These are phyloP conservation scores for Arachis monticola DNA, from an alignment of 331 rosid species.

Conservation along the genomic window DNA sequence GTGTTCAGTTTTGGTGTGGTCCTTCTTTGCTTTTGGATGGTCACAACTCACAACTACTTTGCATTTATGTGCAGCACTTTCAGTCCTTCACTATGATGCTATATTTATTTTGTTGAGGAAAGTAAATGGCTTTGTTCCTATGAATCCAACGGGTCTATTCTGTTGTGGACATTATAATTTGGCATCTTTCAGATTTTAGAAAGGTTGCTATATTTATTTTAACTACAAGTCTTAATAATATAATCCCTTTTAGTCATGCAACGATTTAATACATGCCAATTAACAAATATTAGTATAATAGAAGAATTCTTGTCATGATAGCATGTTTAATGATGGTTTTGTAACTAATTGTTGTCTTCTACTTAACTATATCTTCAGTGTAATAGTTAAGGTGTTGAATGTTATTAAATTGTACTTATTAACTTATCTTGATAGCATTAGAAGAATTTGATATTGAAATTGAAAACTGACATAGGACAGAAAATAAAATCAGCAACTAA, in stretches of 20 bases:
- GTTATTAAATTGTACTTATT: not conserved
- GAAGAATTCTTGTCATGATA: conserved; percentile 1
- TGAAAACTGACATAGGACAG: conserved; percentile 5
- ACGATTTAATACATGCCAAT: conserved; percentile 9
- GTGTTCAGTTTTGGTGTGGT: conserved; percentile 33
- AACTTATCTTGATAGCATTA: not conserved
- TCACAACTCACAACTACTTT: conserved; percentile 40
- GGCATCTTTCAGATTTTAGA: not conserved
- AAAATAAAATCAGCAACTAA: conserved; percentile 1
- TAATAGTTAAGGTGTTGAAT: not conserved
- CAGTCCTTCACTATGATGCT: conserved; percentile 15
- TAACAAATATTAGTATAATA: not conserved
- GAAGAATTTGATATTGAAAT: not conserved
- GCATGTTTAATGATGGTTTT: not conserved
- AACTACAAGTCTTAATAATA: not conserved
- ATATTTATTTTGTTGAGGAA: conserved; percentile 10
- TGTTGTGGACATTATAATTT: not conserved
- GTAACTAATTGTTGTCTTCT: not conserved
- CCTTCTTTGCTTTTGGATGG: conserved; percentile 40
- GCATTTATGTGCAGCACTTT: conserved; percentile 34
- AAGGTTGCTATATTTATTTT: not conserved
- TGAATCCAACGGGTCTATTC: conserved; percentile 13
- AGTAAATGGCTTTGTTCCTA: conserved; percentile 11
- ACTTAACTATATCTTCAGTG: not conserved
- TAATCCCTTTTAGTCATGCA: not conserved